A percentile compares a stretch with the other conserved stretches of the same genome.
These are phyloP conservation scores for Quercus wislizeni DNA, from an alignment of 306 rosid genomes.

Conservation along the genomic window DNA sequence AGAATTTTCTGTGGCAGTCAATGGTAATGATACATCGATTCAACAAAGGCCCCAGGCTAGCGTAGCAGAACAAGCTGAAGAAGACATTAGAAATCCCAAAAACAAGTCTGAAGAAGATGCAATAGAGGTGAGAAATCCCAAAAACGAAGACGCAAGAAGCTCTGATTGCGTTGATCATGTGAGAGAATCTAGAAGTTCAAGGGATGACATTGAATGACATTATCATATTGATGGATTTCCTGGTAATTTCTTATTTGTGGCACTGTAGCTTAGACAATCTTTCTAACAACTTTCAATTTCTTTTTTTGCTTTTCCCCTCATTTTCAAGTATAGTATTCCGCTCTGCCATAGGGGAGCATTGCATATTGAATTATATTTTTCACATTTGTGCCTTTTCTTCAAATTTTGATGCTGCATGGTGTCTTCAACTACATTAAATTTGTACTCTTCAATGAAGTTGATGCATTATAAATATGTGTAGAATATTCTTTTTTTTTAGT, in stretches of 20 bases:
- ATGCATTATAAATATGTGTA: not conserved
- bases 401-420: not conserved
- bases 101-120: constrained; percentile 33
- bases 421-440: not conserved
- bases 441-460: not conserved
- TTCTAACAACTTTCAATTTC: not conserved
- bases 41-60: constrained; percentile 23
- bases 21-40: constrained; percentile 15
- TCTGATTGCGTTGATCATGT: constrained; percentile 27
- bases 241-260: constrained; percentile 10
- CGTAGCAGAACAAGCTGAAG: constrained; percentile 30
- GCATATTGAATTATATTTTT: not conserved
- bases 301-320: too few species aligned
- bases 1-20: constrained; percentile 20
- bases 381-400: not conserved
- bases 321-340: too few species aligned
- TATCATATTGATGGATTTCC: constrained; percentile 3
- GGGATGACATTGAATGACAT: not conserved
- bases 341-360: not conserved
- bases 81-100: constrained; percentile 26
- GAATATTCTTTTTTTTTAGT: not conserved
- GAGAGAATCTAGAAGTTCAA: constrained; percentile 14
- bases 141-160: constrained; percentile 32
- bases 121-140: constrained; percentile 24
- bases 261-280: not conserved